Percentiles rank a stretch among this genome's conserved stretches.
Conservation (phyloP, 768 basidiomycete genomes). For the Obba rivulosa region DNA sequence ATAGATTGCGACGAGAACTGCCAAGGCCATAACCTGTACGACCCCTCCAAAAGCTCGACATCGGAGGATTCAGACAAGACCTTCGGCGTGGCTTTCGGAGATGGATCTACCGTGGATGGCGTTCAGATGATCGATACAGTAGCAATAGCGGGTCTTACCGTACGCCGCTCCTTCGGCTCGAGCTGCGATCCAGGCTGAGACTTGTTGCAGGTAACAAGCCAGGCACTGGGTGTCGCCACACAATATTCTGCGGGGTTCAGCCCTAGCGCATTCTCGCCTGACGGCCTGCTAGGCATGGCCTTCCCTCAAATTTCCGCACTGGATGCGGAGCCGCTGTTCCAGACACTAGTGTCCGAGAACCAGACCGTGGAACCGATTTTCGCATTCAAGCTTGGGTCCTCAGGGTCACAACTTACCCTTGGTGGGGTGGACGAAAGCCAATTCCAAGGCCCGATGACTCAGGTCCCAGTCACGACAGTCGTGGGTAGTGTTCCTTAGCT, state of each 20-base stretch:
- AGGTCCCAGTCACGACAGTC: slow-evolving; percentile 23
- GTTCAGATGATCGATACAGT: slow-evolving; percentile 44
- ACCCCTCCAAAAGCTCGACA: slow-evolving; percentile 33
- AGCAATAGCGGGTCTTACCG: slow-evolving; percentile 35
- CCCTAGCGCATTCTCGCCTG: slow-evolving; percentile 10
- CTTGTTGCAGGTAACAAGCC: slow-evolving; percentile 9
- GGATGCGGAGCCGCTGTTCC: slow-evolving; percentile 23
- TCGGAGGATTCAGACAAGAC: slow-evolving; percentile 25
- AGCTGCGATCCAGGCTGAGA: background rate
- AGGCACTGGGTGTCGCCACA: slow-evolving; percentile 17
- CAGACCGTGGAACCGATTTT: slow-evolving; percentile 24
- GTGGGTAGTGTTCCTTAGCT: background rate
- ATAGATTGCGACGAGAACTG: slow-evolving; percentile 30
- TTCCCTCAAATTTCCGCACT: slow-evolving; percentile 23
- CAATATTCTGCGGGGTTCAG: slow-evolving; percentile 18
- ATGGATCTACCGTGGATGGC: slow-evolving; percentile 42
- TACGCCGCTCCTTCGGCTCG: slow-evolving; percentile 13
- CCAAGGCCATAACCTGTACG: slow-evolving; percentile 32
- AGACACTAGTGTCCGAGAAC: slow-evolving; percentile 19
- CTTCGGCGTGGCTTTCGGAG: slow-evolving; percentile 43
- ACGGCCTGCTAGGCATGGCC: slow-evolving; percentile 27
- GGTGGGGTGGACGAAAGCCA: slow-evolving; percentile 34
- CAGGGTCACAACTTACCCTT: slow-evolving; percentile 30
- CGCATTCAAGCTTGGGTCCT: slow-evolving; percentile 32
- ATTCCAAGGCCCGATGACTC: slow-evolving; percentile 34